These are phyloP conservation scores for Sporisorium graminicola DNA, from an alignment of 1,284 basidiomycete species.

Conservation along the genomic window DNA sequence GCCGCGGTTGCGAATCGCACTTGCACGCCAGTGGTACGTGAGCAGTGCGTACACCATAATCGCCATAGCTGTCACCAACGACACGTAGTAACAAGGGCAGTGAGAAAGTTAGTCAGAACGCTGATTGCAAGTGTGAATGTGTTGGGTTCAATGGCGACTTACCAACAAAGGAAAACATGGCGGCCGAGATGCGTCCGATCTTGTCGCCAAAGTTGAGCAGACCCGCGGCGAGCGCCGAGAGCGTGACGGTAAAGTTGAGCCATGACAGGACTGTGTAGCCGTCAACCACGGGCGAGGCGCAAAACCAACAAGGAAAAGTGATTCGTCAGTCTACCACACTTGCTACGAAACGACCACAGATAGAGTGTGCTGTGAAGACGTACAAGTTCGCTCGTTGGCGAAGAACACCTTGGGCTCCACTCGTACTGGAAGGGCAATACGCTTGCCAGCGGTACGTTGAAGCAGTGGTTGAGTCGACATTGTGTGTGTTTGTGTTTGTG, in stretches of 20 bases:
- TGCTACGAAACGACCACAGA: too few species aligned
- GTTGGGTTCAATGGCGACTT: conserved; percentile 68
- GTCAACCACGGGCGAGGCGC: too few species aligned
- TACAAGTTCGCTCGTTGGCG: conserved; percentile 69
- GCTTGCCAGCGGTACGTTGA: conserved; percentile 83
- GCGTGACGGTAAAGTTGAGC: conserved; percentile 70
- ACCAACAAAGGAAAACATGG: conserved; percentile 92
- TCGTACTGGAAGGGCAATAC: conserved; percentile 68
- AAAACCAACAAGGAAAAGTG: neutral
- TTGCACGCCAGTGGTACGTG: conserved; percentile 95
- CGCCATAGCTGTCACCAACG: conserved; percentile 88
- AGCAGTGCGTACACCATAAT: conserved; percentile 96
- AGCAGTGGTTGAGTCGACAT: conserved; percentile 99
- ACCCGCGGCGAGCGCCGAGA: conserved; percentile 68
- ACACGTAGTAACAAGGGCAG: neutral
- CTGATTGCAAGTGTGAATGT: too few species aligned
- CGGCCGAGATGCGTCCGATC: conserved; percentile 89
- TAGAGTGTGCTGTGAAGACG: conserved; percentile 14
- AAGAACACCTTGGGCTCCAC: conserved; percentile 70
- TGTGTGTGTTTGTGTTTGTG: conserved; percentile 9
- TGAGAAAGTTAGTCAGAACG: neutral
- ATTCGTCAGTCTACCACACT: neutral
- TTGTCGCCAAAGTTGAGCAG: conserved; percentile 70
- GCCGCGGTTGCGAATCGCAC: conserved; percentile 89
- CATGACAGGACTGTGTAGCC: conserved; percentile 66